phyloP scores from a whole-genome alignment of 495 filamentous ascomycete species.

The Neurospora africana region DNA sequence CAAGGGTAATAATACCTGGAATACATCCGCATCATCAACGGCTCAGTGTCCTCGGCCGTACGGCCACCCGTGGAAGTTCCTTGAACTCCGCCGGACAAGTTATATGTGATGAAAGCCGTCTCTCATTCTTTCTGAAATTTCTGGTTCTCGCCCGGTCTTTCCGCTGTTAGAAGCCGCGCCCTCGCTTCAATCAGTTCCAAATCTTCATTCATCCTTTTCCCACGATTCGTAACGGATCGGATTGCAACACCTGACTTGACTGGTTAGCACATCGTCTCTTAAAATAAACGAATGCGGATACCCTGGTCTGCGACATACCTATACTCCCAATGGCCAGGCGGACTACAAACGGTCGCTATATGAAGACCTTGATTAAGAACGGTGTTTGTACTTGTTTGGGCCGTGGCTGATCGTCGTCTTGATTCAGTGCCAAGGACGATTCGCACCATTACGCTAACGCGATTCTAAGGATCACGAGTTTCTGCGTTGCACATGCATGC shows the following conservation, averaged over 20 bases:
- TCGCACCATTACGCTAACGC: not conserved
- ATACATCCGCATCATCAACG: not conserved
- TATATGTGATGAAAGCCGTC: not conserved
- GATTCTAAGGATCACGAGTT: not conserved
- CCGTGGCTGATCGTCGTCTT: not conserved
- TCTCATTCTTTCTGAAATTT: not conserved
- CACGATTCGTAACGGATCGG: not conserved
- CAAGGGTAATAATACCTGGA: not conserved
- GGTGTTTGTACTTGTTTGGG: not conserved
- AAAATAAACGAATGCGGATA: not conserved
- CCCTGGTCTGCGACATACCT: not conserved
- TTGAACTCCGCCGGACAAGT: not conserved
- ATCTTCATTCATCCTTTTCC: not conserved
- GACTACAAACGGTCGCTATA: not conserved
- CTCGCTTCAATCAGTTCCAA: not conserved
- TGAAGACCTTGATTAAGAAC: not conserved
- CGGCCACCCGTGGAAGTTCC: not conserved
- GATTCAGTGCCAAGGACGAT: not conserved
- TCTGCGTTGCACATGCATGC: not conserved
- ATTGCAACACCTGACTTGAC: not conserved
- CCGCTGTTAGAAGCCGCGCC: not conserved
- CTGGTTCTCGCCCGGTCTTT: not conserved
- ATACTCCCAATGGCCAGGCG: not conserved
- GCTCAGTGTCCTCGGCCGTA: not conserved
- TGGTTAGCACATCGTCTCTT: not conserved